Percentiles rank a stretch among this genome's conserved stretches.
These are phyloP conservation scores for Colletotrichum destructivum DNA, from an alignment of 2,329 filamentous ascomycete species.

Conservation along the genomic window DNA sequence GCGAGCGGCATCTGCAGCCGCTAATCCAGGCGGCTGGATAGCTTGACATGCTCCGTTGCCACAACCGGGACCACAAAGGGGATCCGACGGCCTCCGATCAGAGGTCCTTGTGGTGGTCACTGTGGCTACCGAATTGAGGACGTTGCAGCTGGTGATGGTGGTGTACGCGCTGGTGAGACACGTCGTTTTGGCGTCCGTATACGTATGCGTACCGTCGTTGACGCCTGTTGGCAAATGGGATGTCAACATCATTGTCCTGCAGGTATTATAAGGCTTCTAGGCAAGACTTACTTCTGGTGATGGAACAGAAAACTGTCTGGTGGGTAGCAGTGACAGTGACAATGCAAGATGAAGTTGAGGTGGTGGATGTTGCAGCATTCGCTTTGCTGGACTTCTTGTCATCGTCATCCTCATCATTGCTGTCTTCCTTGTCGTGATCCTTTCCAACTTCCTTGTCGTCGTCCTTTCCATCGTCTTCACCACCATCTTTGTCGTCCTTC, in stretches of 20 bases:
- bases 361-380: not conserved
- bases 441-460: not conserved
- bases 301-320: conserved; percentile 32
- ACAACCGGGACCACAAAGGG: not conserved
- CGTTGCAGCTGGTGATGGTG: conserved; percentile 31
- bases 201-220: not conserved
- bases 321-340: conserved; percentile 35
- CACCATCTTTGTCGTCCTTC: not conserved
- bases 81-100: not conserved
- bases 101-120: conserved; percentile 1
- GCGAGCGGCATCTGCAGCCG: not conserved
- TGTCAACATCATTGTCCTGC: not conserved
- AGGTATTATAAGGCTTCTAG: not conserved
- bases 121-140: conserved; percentile 16
- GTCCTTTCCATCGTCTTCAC: not conserved
- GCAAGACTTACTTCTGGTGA: conserved; percentile 24
- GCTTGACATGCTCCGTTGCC: not conserved
- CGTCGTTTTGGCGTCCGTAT: not conserved
- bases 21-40: not conserved
- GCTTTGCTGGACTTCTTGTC: not conserved
- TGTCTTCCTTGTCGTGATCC: not conserved
- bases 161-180: conserved; percentile 22
- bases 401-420: not conserved
- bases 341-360: conserved; percentile 23
- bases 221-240: not conserved